A percentile compares a stretch with the other conserved stretches of the same genome.
Evolutionary conservation across 306 rosid species (phyloP).

Genomic region (Malus domestica): DNA sequence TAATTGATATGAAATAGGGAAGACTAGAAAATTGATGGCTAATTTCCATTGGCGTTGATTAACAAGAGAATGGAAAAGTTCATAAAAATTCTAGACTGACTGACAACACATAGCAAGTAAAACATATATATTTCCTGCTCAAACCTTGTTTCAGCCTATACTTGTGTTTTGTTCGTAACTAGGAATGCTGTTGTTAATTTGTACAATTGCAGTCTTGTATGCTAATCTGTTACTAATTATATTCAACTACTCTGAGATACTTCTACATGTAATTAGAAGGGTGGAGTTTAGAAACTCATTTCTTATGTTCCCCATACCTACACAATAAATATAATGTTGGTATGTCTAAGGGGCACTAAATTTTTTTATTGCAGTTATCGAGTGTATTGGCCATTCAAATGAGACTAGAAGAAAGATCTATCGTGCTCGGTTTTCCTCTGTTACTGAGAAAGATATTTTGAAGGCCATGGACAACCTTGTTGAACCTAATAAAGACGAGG

Average conservation of each 20-base stretch:
- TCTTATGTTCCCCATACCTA: background rate
- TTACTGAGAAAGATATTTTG: constrained; percentile 82
- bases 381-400: constrained; percentile 51
- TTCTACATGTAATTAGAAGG: background rate
- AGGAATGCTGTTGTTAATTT: background rate
- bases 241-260: background rate
- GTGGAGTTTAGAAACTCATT: background rate
- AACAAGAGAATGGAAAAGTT: background rate
- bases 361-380: constrained; percentile 61
- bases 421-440: constrained; percentile 94
- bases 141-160: background rate
- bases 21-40: background rate
- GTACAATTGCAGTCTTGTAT: background rate
- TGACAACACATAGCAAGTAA: background rate
- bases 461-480: constrained; percentile 84
- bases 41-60: background rate
- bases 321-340: background rate
- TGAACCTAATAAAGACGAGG: constrained; percentile 74
- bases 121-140: background rate
- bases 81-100: background rate
- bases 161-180: background rate
- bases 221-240: background rate
- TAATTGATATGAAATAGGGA: background rate
- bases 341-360: background rate
- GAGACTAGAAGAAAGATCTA: constrained; percentile 43